phyloP scores from a whole-genome alignment of 345 rosid genomes.

The Heritiera fomes region DNA sequence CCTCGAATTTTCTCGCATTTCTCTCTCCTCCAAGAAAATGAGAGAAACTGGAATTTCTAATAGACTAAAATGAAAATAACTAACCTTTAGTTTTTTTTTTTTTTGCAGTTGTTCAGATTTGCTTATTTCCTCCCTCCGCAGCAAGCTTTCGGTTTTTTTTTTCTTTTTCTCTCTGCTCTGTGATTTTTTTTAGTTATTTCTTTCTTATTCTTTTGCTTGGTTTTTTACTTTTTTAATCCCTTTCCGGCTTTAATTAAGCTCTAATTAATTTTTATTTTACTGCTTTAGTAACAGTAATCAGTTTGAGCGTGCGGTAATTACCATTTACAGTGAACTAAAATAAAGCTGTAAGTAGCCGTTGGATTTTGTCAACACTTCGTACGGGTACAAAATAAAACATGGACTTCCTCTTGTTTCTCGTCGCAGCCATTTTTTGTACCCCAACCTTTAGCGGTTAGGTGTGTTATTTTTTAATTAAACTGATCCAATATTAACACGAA shows the following conservation, averaged over 20 bases:
- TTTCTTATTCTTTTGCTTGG: no score
- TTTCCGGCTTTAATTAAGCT: not conserved
- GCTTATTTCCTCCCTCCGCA: slow-evolving; percentile 43
- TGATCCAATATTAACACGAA: no score
- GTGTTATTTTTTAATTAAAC: no score
- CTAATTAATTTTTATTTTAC: not conserved
- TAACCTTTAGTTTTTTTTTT: not conserved
- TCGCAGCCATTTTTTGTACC: not conserved
- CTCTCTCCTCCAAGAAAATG: slow-evolving; percentile 37
- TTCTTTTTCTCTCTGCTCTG: not conserved
- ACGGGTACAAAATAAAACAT: not conserved
- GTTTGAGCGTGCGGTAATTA: not conserved
- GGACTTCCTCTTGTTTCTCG: not conserved
- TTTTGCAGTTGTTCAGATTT: slow-evolving; percentile 31
- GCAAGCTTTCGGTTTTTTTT: slow-evolving; percentile 19
- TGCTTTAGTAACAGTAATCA: not conserved
- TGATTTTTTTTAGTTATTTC: not conserved
- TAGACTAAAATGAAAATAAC: not conserved
- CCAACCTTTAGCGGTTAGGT: no score
- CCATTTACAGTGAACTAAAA: not conserved
- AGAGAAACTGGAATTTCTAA: slow-evolving; percentile 7
- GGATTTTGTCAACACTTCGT: not conserved
- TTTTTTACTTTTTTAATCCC: not conserved
- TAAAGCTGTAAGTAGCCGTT: not conserved
- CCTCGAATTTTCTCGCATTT: slow-evolving; percentile 21